phyloP scores from a whole-genome alignment of 2,329 filamentous ascomycete species.

The Thermothelomyces thermophilus region DNA sequence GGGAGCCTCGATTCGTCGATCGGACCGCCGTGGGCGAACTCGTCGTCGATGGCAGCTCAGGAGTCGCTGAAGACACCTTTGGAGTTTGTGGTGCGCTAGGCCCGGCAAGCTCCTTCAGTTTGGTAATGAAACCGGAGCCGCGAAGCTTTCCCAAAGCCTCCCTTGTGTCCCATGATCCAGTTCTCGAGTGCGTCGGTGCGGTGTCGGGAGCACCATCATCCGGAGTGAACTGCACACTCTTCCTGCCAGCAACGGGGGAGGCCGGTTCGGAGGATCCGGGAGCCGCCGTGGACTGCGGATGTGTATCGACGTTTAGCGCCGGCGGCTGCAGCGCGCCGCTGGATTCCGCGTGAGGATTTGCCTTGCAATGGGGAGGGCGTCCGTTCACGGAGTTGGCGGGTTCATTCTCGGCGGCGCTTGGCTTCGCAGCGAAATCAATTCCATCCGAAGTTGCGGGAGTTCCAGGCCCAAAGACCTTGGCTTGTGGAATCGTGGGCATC shows the following conservation, averaged over 20 bases:
- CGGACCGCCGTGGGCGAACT: constrained; percentile 44
- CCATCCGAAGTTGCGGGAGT: constrained; percentile 24
- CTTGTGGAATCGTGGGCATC: constrained; percentile 24
- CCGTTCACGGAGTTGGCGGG: constrained; percentile 36
- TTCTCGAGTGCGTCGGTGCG: constrained; percentile 47
- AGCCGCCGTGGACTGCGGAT: constrained; percentile 22
- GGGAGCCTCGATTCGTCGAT: constrained; percentile 29
- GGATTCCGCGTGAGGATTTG: constrained; percentile 24
- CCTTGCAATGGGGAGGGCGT: constrained; percentile 29
- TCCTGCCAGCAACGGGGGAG: constrained; percentile 41
- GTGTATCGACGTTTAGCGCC: constrained; percentile 19
- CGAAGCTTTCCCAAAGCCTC: constrained; percentile 53
- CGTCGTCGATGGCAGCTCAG: constrained; percentile 36
- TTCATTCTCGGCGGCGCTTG: constrained; percentile 19
- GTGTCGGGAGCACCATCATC: constrained; percentile 44
- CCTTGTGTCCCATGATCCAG: constrained; percentile 61
- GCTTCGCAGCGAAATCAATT: constrained; percentile 25
- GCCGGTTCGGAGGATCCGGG: constrained; percentile 17
- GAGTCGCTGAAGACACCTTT: constrained; percentile 12
- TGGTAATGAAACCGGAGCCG: constrained; percentile 66
- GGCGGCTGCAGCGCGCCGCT: constrained; percentile 11
- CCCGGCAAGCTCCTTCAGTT: constrained; percentile 66
- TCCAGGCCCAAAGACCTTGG: constrained; percentile 15
- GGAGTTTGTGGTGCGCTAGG: constrained; percentile 33
- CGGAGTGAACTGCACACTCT: constrained; percentile 71